Percentiles rank a stretch among this genome's conserved stretches.
Evolutionary conservation across 2,329 filamentous ascomycete species (phyloP).

Genomic region (Microcyclospora tardicrescens): DNA sequence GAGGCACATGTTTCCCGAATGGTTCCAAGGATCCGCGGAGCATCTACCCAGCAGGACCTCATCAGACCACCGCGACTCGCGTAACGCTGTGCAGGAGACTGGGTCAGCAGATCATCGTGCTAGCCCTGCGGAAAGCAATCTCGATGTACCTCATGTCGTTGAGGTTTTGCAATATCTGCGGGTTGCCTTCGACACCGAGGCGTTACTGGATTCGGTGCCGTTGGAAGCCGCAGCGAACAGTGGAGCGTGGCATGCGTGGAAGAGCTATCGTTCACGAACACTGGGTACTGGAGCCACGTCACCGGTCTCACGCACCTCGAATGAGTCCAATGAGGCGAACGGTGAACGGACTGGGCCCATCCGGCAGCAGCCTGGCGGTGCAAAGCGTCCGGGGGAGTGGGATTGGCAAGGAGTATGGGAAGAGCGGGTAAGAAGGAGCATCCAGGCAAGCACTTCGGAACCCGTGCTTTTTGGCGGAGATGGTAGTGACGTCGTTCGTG

Average conservation of each 20-base stretch:
- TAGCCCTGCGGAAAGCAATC: background rate
- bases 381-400: slow-evolving; percentile 67
- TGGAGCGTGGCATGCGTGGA: slow-evolving; percentile 91
- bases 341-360: slow-evolving; percentile 12
- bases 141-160: slow-evolving; percentile 17
- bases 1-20: slow-evolving; percentile 77
- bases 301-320: slow-evolving; percentile 4
- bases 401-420: slow-evolving; percentile 98
- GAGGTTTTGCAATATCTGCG: slow-evolving; percentile 70
- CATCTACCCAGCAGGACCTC: too few relatives aligned
- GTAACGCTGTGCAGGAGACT: background rate
- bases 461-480: slow-evolving; percentile 59
- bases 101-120: too few relatives aligned
- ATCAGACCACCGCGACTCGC: background rate
- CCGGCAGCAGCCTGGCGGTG: slow-evolving; percentile 27
- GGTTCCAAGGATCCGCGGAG: slow-evolving; percentile 48
- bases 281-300: slow-evolving; percentile 13
- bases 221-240: slow-evolving; percentile 76
- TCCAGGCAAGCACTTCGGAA: slow-evolving; percentile 67
- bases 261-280: slow-evolving; percentile 48
- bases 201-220: slow-evolving; percentile 64
- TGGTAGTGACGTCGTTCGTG: slow-evolving; percentile 56
- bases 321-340: slow-evolving; percentile 5
- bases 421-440: slow-evolving; percentile 66
- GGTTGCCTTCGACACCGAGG: slow-evolving; percentile 65